phyloP scores from a whole-genome alignment of 2,329 filamentous ascomycete species.

The Dendryphion nanum region DNA sequence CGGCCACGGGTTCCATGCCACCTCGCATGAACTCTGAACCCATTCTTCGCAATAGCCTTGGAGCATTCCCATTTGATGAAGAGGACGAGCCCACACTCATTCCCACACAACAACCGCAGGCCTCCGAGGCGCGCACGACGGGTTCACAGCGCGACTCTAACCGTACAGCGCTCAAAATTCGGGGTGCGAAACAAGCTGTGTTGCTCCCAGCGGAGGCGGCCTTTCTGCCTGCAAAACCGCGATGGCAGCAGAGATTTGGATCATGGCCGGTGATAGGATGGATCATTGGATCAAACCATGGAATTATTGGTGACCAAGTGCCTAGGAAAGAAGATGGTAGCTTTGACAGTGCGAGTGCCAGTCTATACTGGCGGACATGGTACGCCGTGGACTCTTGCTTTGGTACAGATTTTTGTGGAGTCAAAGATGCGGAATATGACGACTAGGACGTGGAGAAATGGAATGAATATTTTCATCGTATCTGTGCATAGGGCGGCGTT shows the following conservation, averaged over 20 bases:
- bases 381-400: slow-evolving; percentile 55
- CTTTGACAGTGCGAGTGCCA: slow-evolving; percentile 71
- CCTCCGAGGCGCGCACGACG: slow-evolving; percentile 10
- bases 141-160: slow-evolving; percentile 12
- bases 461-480: slow-evolving; percentile 1
- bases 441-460: no score
- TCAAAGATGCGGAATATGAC: slow-evolving; percentile 52
- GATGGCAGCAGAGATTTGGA: slow-evolving; percentile 42
- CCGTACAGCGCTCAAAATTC: slow-evolving; percentile 26
- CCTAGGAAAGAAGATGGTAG: slow-evolving; percentile 70
- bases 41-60: slow-evolving; percentile 8
- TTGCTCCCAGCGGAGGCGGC: slow-evolving; percentile 47
- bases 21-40: slow-evolving; percentile 25
- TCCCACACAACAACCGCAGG: slow-evolving; percentile 28
- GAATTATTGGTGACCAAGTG: slow-evolving; percentile 73
- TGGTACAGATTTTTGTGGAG: slow-evolving; percentile 62
- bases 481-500: slow-evolving; percentile 4
- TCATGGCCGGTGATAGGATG: slow-evolving; percentile 52
- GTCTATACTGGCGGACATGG: slow-evolving; percentile 61
- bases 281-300: slow-evolving; percentile 45
- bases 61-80: slow-evolving; percentile 24
- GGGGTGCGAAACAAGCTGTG: slow-evolving; percentile 34
- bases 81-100: slow-evolving; percentile 11
- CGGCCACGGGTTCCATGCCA: slow-evolving; percentile 30
- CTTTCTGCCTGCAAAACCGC: slow-evolving; percentile 44